Percentiles rank a stretch among this genome's conserved stretches.
Evolutionary conservation across 257 asterid species (phyloP).

Genomic region (Solanum pimpinellifolium): DNA sequence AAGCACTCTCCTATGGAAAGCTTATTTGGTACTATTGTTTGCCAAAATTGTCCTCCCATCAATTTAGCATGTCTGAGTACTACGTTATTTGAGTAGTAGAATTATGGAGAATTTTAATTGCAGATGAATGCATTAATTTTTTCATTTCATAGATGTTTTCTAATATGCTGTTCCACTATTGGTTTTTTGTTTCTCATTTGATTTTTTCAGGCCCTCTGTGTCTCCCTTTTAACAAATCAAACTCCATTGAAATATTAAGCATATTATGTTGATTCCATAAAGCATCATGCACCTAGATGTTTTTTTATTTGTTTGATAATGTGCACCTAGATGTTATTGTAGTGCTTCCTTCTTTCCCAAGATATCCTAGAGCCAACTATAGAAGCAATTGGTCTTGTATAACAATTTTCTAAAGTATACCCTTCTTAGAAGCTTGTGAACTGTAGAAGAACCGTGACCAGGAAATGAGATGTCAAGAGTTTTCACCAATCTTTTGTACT

Average conservation of each 20-base stretch:
- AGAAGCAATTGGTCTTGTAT: not conserved
- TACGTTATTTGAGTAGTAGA: not conserved
- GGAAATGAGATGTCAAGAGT: not conserved
- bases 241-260: not conserved
- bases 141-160: not conserved
- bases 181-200: not conserved
- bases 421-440: not conserved
- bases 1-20: not conserved
- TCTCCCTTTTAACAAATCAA: not conserved
- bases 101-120: not conserved
- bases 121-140: not conserved
- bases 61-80: not conserved
- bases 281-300: not conserved
- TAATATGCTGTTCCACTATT: not conserved
- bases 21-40: not conserved
- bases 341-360: not conserved
- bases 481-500: not conserved
- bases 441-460: not conserved
- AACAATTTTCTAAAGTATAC: not conserved
- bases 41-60: not conserved
- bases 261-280: not conserved
- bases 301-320: not conserved
- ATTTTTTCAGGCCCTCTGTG: not conserved
- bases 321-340: not conserved
- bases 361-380: not conserved